A percentile compares a stretch with the other conserved stretches of the same genome.
Evolutionary conservation across 306 rosid species (phyloP).

Genomic region (Fagus crenata): DNA sequence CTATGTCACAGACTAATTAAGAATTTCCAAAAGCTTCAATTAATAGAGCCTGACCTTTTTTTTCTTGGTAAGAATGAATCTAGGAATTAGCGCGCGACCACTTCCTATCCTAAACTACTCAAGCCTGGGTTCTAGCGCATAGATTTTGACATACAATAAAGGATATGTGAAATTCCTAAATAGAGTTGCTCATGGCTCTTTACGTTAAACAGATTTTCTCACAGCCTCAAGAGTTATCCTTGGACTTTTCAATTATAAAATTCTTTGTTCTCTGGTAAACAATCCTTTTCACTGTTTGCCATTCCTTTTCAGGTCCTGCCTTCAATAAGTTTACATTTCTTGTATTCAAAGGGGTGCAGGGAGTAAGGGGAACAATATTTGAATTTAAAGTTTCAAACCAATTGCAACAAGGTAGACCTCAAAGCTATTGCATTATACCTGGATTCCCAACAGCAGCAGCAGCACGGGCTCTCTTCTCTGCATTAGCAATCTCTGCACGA

Average conservation of each 20-base stretch:
- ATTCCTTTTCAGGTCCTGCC: neutral
- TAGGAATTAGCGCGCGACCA: too few species aligned
- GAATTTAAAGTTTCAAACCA: slow-evolving; percentile 6
- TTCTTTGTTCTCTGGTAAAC: neutral
- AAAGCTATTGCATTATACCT: slow-evolving; percentile 42
- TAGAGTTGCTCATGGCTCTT: too few species aligned
- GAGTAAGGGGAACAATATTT: slow-evolving; percentile 11
- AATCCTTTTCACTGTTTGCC: neutral
- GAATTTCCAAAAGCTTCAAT: neutral
- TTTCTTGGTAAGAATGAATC: neutral
- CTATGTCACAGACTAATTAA: neutral
- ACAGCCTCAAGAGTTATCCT: neutral
- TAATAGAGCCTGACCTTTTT: neutral
- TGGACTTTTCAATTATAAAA: neutral
- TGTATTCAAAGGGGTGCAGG: neutral
- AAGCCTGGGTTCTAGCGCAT: too few species aligned
- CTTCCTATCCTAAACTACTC: too few species aligned
- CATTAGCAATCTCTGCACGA: slow-evolving; percentile 90
- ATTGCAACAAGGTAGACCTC: slow-evolving; percentile 11
- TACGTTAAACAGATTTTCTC: neutral
- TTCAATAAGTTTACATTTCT: neutral
- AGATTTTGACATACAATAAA: too few species aligned
- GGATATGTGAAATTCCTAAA: too few species aligned
- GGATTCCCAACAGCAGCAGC: slow-evolving; percentile 71
- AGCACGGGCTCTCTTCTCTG: slow-evolving; percentile 91